These are phyloP conservation scores for Hysterium pulicare DNA, from an alignment of 2,329 filamentous ascomycete genomes.

Conservation along the genomic window DNA sequence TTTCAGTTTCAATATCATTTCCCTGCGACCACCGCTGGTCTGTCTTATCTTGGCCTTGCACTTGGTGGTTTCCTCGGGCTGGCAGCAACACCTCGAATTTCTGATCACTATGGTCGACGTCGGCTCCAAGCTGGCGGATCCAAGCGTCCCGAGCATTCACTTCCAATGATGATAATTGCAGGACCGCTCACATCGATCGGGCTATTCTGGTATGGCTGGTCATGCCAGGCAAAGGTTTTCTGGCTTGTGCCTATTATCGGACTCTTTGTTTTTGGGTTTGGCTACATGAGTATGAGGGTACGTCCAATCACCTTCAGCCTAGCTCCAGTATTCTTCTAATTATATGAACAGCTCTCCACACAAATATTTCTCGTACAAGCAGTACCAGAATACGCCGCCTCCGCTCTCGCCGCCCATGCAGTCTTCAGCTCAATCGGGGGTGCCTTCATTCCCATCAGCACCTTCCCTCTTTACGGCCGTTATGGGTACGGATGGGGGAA, in stretches of 20 bases:
- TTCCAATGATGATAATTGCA: no score
- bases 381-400: slow-evolving; percentile 23
- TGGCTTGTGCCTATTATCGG: neutral
- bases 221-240: neutral
- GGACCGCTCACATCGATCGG: no score
- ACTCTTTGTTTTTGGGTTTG: slow-evolving; percentile 1
- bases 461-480: slow-evolving; percentile 15
- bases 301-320: neutral
- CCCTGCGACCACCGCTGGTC: neutral
- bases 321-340: neutral
- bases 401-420: slow-evolving; percentile 22
- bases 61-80: neutral
- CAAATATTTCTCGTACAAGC: slow-evolving; percentile 25
- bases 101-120: no score
- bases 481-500: slow-evolving; percentile 20
- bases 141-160: no score
- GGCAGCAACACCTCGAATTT: neutral
- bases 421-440: slow-evolving; percentile 19
- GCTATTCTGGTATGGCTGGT: no score
- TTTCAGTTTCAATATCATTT: neutral
- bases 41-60: neutral
- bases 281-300: slow-evolving; percentile 4
- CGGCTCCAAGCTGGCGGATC: no score
- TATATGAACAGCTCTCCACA: slow-evolving; percentile 10
- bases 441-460: slow-evolving; percentile 23